Evolutionary conservation across 1,284 basidiomycete species (phyloP), one percentile per base, ranked within the genome.

Genomic region (Erythrobasidium hasegawianum): DNA sequence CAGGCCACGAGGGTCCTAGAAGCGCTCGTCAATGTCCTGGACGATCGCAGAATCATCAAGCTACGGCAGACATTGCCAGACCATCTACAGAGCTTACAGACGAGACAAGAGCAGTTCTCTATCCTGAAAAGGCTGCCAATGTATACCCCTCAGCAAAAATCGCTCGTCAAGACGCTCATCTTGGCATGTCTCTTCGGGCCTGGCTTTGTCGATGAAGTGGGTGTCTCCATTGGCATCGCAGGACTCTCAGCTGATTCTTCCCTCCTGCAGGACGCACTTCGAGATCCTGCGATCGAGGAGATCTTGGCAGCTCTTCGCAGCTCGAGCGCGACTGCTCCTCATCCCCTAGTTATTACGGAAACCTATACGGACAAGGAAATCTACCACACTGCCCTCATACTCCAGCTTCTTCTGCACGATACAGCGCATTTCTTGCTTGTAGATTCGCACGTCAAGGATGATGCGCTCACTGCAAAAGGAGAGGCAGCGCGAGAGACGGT

Each of bases 381-480:
- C 38, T 65, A 65, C 47, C 57, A 65, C 29, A 24, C 62, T 11
- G 47, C 57, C 13, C 43, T 65, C 14, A 24, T 43, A 8, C 56
- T 65, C 18, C 62, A 65, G 47, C 33, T 57, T 24, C 27, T 65
- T 11, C 27, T 57, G 9, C 50, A 41, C 20, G 62, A 65, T 33
- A 43, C 54, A 10, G 45, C 62, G 9, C 45, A 41, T 14, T 38
- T 26, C 43, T 41, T 58, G 22, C n/a, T 58, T 18, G 45, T 26
- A 22, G 56, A 58, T 39, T 29, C 43, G 38, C 33, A 56, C 13
- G 41, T 39, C 7, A n/a, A 24, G 11, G 59, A 61, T 18, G 33
- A 29, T 22, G 50, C 14, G 4, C 22, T 47, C n/a, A 16, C 16
- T 20, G 29, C 27, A 41, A n/a, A 45, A 13, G 62, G 45, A 38